Evolutionary conservation across 352 stramenopile species (phyloP).

Genomic region (Globisporangium yorkense): DNA sequence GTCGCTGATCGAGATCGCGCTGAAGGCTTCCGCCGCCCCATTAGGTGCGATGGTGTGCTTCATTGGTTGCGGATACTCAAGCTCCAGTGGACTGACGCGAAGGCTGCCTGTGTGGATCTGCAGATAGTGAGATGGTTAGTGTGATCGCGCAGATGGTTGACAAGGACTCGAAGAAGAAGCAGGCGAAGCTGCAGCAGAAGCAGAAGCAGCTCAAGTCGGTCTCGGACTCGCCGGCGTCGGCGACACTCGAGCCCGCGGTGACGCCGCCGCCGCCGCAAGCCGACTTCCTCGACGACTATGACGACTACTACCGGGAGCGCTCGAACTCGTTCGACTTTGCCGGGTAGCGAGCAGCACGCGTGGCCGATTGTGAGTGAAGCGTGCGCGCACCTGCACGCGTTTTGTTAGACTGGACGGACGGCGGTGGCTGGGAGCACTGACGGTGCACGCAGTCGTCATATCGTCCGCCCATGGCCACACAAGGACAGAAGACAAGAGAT

Average conservation of each 20-base stretch:
- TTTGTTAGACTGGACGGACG: background rate
- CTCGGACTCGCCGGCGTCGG: conserved; percentile 23
- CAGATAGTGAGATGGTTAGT: conserved; percentile 76
- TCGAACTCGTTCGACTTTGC: conserved; percentile 68
- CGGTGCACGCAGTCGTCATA: too few relatives aligned
- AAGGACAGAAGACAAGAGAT: too few relatives aligned
- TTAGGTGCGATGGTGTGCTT: conserved; percentile 25
- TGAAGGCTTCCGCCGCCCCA: conserved; percentile 60
- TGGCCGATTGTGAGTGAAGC: too few relatives aligned
- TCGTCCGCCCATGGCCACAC: too few relatives aligned
- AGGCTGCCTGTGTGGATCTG: background rate
- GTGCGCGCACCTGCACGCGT: too few relatives aligned
- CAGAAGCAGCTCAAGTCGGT: conserved; percentile 21
- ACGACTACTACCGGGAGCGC: conserved; percentile 45
- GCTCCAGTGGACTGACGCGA: background rate
- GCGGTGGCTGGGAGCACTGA: too few relatives aligned
- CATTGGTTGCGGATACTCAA: too few relatives aligned
- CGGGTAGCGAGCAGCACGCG: conserved; percentile 17
- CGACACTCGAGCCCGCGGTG: conserved; percentile 5
- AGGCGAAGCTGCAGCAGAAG: conserved; percentile 25
- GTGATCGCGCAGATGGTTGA: conserved; percentile 77
- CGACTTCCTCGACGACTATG: conserved; percentile 36
- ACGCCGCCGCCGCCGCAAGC: conserved; percentile 27
- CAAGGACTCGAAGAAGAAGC: conserved; percentile 58
- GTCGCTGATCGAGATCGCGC: conserved; percentile 71